Evolutionary conservation across 345 rosid species (phyloP).

Genomic region (Eucalyptus curtisii): DNA sequence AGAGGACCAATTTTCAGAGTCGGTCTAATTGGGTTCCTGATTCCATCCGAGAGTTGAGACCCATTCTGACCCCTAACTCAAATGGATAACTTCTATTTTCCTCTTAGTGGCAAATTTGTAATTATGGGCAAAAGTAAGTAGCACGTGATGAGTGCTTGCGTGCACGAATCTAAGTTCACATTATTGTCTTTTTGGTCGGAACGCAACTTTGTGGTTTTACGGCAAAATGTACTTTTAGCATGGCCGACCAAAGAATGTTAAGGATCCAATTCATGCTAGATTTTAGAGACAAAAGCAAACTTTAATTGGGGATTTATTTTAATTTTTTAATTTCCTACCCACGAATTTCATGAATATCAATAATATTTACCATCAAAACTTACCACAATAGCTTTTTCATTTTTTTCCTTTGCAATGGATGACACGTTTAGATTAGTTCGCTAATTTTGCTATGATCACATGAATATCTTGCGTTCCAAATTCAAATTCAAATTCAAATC

Average conservation of each 20-base stretch:
- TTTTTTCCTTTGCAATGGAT: fast-evolving
- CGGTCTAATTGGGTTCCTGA: fast-evolving
- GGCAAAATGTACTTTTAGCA: background rate
- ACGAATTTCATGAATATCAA: background rate
- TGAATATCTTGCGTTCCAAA: fast-evolving
- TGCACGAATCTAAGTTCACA: background rate
- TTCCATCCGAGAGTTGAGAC: no score
- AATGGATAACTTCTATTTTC: background rate
- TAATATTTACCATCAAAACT: background rate
- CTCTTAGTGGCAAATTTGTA: background rate
- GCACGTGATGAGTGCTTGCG: background rate
- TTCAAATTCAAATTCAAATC: background rate
- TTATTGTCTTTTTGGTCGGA: background rate
- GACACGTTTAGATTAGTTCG: fast-evolving
- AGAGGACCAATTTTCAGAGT: background rate
- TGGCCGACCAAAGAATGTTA: background rate
- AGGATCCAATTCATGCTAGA: background rate
- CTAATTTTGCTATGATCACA: fast-evolving
- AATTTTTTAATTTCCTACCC: background rate
- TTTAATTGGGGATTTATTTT: background rate
- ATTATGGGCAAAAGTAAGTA: background rate
- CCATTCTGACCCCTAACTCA: background rate
- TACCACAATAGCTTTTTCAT: fast-evolving
- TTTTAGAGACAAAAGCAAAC: background rate
- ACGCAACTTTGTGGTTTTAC: background rate